Evolutionary conservation across 2,329 filamentous ascomycete species (phyloP).

Genomic region (Penicillium sclerotiorum): DNA sequence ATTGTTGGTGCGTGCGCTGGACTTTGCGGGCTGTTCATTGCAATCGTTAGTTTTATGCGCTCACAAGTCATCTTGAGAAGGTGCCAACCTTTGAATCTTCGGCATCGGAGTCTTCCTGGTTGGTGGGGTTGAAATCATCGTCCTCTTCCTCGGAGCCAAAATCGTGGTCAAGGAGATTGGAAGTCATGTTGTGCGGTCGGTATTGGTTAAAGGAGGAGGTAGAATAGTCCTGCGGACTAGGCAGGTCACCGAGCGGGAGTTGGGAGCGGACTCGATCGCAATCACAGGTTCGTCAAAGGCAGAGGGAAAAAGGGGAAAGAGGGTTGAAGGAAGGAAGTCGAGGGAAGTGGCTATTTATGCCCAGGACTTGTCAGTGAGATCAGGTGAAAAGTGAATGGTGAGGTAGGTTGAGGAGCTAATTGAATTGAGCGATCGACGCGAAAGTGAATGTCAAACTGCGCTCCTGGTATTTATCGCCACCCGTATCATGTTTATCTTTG

Average conservation of each 20-base stretch:
- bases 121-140: conserved; percentile 84
- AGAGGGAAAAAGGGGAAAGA: neutral
- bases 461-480: conserved; percentile 8
- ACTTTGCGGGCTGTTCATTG: conserved; percentile 29
- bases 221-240: conserved; percentile 5
- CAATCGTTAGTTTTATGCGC: conserved; percentile 22
- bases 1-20: conserved; percentile 43
- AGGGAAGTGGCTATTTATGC: conserved; percentile 1
- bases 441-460: conserved; percentile 18
- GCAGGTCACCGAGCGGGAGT: conserved; percentile 15
- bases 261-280: conserved; percentile 1
- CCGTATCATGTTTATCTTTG: conserved; percentile 4
- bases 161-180: conserved; percentile 53
- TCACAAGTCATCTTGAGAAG: conserved; percentile 14
- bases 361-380: conserved; percentile 8
- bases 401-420: conserved; percentile 9
- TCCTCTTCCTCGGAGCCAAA: conserved; percentile 70
- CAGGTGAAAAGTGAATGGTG: neutral
- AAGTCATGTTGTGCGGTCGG: conserved; percentile 35
- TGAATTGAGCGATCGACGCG: conserved; percentile 10
- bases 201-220: neutral
- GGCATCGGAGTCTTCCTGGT: conserved; percentile 59
- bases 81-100: conserved; percentile 28
- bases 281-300: neutral
- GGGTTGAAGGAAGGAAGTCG: neutral